A percentile compares a stretch with the other conserved stretches of the same genome.
phyloP scores from a whole-genome alignment of 208 protist species.

The Novymonas esmeraldas region DNA sequence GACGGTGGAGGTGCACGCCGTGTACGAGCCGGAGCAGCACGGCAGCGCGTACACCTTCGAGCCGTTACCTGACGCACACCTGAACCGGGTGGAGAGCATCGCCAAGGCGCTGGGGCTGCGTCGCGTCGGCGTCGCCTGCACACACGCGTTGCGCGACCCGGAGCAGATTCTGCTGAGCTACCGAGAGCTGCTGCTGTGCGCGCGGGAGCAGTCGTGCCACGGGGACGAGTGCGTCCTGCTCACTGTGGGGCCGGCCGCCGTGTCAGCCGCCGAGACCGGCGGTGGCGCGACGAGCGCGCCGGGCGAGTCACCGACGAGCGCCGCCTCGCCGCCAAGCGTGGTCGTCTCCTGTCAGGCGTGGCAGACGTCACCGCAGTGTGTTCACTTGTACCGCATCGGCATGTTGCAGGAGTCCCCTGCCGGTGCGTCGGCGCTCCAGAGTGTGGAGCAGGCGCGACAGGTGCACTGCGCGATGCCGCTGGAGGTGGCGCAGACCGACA shows the following conservation, averaged over 20 bases:
- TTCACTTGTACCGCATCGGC: slow-evolving; percentile 80
- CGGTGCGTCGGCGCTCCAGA: slow-evolving; percentile 22
- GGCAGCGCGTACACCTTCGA: slow-evolving; percentile 64
- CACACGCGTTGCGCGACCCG: slow-evolving; percentile 62
- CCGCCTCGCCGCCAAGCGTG: not conserved
- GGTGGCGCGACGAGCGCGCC: slow-evolving; percentile 15
- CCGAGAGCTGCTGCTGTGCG: slow-evolving; percentile 80
- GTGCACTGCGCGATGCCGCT: slow-evolving; percentile 66
- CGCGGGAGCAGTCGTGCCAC: slow-evolving; percentile 80
- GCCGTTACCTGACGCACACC: slow-evolving; percentile 38
- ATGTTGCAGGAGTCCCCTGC: slow-evolving; percentile 53
- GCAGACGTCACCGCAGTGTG: slow-evolving; percentile 89
- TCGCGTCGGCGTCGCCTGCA: slow-evolving; percentile 83
- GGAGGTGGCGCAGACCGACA: slow-evolving; percentile 79
- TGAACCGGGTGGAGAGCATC: slow-evolving; percentile 53
- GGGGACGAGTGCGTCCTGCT: slow-evolving; percentile 90
- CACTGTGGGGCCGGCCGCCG: slow-evolving; percentile 62
- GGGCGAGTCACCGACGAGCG: slow-evolving; percentile 1
- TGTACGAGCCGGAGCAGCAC: slow-evolving; percentile 89
- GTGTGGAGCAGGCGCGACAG: slow-evolving; percentile 35
- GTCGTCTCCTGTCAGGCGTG: slow-evolving; percentile 79
- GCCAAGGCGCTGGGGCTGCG: slow-evolving; percentile 71
- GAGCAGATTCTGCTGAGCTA: slow-evolving; percentile 41
- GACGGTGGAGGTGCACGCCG: slow-evolving; percentile 76
- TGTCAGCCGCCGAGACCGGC: slow-evolving; percentile 7